Conservation (phyloP, 768 basidiomycete genomes). For the Guyanaporus albipodus region DNA sequence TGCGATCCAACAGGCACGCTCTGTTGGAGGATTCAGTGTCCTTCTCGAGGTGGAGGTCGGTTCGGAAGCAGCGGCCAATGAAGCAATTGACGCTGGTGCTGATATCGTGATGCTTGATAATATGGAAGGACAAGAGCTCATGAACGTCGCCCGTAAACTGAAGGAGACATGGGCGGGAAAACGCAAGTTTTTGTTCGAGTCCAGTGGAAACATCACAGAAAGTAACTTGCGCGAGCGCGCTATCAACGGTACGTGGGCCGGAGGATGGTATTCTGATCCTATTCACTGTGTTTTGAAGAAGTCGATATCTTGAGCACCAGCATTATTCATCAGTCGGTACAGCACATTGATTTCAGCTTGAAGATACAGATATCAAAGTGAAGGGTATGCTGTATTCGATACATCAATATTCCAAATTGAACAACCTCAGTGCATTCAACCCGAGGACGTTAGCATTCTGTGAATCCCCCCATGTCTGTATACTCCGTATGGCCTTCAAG, state of each 20-base stretch:
- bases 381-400: constrained; percentile 7
- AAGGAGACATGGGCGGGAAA: constrained; percentile 78
- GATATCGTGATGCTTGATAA: constrained; percentile 97
- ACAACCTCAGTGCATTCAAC: constrained; percentile 68
- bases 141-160: constrained; percentile 61
- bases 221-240: constrained; percentile 75
- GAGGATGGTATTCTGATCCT: background rate
- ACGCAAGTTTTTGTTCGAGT: constrained; percentile 86
- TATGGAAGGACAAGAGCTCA: constrained; percentile 73
- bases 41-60: constrained; percentile 92
- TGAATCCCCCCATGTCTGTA: constrained; percentile 42
- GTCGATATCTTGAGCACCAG: constrained; percentile 95
- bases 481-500: constrained; percentile 63
- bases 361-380: constrained; percentile 77
- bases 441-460: constrained; percentile 63
- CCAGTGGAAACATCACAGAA: constrained; percentile 94
- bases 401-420: constrained; percentile 41
- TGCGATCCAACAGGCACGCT: constrained; percentile 81
- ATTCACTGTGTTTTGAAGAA: constrained; percentile 45
- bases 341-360: constrained; percentile 94
- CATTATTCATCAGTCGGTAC: constrained; percentile 85
- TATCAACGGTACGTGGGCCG: constrained; percentile 61
- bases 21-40: constrained; percentile 87
- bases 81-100: constrained; percentile 95
- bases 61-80: constrained; percentile 85